Base-by-base conservation (phyloP, 257 asterid genomes). In the Fraxinus americana region DNA sequence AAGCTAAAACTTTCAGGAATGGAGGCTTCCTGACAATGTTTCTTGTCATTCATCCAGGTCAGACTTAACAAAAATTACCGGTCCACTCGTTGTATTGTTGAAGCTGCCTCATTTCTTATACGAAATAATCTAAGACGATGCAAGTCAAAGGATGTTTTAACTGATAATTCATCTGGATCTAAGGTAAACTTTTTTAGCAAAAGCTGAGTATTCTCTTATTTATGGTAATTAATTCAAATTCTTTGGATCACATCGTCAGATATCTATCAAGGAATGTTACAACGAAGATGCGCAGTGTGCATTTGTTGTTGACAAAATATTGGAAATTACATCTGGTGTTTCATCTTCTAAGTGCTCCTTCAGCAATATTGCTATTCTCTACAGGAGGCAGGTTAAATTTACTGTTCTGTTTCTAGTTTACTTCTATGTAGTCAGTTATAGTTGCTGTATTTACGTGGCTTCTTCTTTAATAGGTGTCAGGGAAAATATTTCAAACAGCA, bases 271-370 rank as follows among this genome's bases (percentile, higher is more conserved):
- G 83, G 98, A 95, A 78, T 91, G 98, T 87, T 86, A 87, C 91
- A 95, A 91, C 79, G 99, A 95, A 87, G 96, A 84, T 67, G 93
- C 94, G 75, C 98, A 95, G 39, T 95, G 99, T 82, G 88, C 97
- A 75, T 95, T 86, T 90, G 96, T 93, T 79, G 93, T 93, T 78
- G 99, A 95, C 82, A 92, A 93, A 91, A 85, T 93, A 86, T 87
- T 93, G 85, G 97, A 90, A 86, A 85, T 94, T 70, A 74, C 91
- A 82, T 86, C 96, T 78, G 97, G 84, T 81, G 79, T 81, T 82
- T 89, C 96, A 81, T 83, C 94, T 77, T 80, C 79, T 45, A 93
- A 86, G 77, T 81, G 89, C 90, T 85, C 94, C 67, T 91, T 80
- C 77, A 92, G 94, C 57, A 82, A 86, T 66, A 81, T 88, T 80